These are phyloP conservation scores for Suillus cothurnatus DNA, from an alignment of 768 basidiomycete species.

Conservation along the genomic window DNA sequence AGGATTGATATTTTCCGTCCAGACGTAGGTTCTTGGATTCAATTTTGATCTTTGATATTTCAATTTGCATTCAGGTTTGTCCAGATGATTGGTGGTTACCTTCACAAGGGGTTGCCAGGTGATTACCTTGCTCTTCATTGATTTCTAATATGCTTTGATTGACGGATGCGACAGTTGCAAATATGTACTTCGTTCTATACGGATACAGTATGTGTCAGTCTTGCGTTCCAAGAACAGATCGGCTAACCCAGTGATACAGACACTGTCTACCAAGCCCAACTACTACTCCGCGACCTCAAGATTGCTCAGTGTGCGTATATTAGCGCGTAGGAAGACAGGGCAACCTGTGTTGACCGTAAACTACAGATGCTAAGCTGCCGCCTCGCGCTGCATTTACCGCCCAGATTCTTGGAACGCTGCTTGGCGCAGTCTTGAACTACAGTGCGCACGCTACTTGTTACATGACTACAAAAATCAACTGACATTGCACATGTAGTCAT, in stretches of 20 bases:
- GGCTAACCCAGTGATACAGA: slow-evolving; percentile 26
- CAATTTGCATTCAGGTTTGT: slow-evolving; percentile 35
- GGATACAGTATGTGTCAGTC: slow-evolving; percentile 39
- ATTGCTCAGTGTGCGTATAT: slow-evolving; percentile 41
- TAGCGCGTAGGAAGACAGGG: neutral
- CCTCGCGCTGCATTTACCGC: slow-evolving; percentile 66
- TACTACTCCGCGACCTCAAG: slow-evolving; percentile 50
- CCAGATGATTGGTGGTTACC: slow-evolving; percentile 45
- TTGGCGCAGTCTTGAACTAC: slow-evolving; percentile 35
- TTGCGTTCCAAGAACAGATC: neutral
- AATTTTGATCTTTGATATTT: neutral
- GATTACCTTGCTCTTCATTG: neutral
- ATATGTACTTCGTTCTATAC: slow-evolving; percentile 45
- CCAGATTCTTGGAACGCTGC: slow-evolving; percentile 66
- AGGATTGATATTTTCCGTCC: slow-evolving; percentile 46
- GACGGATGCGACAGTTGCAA: slow-evolving; percentile 21
- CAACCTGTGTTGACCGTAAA: neutral
- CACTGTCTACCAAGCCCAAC: slow-evolving; percentile 46
- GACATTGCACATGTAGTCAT: slow-evolving; percentile 48
- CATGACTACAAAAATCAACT: neutral
- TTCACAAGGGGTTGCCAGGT: slow-evolving; percentile 32
- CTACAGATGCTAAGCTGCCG: slow-evolving; percentile 58
- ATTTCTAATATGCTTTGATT: neutral
- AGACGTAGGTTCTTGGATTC: slow-evolving; percentile 27
- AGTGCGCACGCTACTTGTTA: slow-evolving; percentile 32